phyloP scores from a whole-genome alignment of 2,329 filamentous ascomycete genomes.

The Akanthomyces muscarius region DNA sequence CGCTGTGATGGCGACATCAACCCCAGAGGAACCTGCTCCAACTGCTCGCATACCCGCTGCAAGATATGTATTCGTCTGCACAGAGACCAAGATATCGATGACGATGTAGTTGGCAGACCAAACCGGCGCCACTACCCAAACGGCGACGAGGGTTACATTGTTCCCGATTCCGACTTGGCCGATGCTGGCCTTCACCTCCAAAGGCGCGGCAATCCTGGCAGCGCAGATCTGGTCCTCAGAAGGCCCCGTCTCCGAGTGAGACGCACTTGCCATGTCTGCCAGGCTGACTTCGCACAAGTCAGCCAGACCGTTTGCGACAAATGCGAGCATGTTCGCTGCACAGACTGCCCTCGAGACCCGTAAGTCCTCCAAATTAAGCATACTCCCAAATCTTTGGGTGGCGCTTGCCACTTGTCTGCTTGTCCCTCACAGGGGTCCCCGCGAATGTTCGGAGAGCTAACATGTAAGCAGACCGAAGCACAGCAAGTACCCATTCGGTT shows the following conservation, averaged over 20 bases:
- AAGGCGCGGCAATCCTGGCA: conserved; percentile 61
- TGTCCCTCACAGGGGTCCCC: neutral
- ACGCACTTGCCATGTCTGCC: conserved; percentile 72
- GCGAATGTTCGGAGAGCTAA: conserved; percentile 11
- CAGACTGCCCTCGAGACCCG: conserved; percentile 75
- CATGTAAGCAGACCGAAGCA: conserved; percentile 52
- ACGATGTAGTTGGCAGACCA: conserved; percentile 44
- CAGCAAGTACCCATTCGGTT: conserved; percentile 65
- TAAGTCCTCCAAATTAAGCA: conserved; percentile 43
- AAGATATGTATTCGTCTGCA: conserved; percentile 75
- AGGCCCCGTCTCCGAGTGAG: conserved; percentile 69
- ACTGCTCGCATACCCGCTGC: conserved; percentile 78
- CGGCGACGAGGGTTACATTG: conserved; percentile 52
- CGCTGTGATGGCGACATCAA: conserved; percentile 73
- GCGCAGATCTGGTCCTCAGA: conserved; percentile 68
- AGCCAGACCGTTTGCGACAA: conserved; percentile 57
- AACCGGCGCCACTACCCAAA: conserved; percentile 41
- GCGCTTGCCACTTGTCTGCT: neutral
- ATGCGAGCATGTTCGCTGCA: conserved; percentile 73
- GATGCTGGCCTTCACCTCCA: conserved; percentile 52
- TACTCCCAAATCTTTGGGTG: neutral
- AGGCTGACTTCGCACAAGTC: conserved; percentile 54
- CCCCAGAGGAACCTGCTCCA: conserved; percentile 65
- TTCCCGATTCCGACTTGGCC: conserved; percentile 45
- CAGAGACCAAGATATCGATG: conserved; percentile 56